Base-by-base conservation (phyloP, 2,329 filamentous ascomycete genomes). In the Cercospora sojina region DNA sequence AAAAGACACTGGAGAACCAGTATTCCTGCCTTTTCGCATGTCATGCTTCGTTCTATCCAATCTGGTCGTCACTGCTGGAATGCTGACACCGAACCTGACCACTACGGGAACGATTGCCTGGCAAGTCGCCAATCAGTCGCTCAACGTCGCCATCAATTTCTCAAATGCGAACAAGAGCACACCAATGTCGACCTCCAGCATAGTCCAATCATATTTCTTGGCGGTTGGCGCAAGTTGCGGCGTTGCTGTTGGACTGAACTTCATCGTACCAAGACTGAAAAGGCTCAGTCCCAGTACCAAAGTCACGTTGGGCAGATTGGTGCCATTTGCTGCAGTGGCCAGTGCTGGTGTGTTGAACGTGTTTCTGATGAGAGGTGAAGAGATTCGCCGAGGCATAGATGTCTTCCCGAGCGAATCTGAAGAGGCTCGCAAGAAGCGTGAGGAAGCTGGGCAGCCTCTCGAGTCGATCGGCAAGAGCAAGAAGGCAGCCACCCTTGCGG, bases 161-260 rank as follows among this genome's bases (percentile, higher is more conserved):
- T 91, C 94, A 77, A 99, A 99, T 79, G 92, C 94, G 70, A 99
- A 99, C 86, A 99, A 99, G 80, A 97, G 93, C 43, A 93, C 92
- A 3, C 92, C 94, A 1, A 86, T 98, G 69, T 91, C 91, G 20
- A 90, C 88, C 66, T 87, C 87, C 23, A 91, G 92, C 72, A 89
- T 99, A 69, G 86, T 90, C 69, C 89, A 97, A 80, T 97, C 93
- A 60, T 99, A 98, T 83, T 87, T 91, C 77, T 85, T 97, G 68
- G 95, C 95, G 62, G 95, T 99, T 20, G 89, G 91, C 64, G 94
- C 95, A 32, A 97, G 92, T 13, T 99, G 95, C 82, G 91, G 91
- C 70, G 95, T 99, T 9, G 95, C 95, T 3, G 85, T 98, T 0
- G 93, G 95, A 41, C 87, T 99, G 59, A 98, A 97, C 80, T 87